Base-by-base conservation (phyloP, 345 rosid genomes). In the Hibiscus mutabilis region DNA sequence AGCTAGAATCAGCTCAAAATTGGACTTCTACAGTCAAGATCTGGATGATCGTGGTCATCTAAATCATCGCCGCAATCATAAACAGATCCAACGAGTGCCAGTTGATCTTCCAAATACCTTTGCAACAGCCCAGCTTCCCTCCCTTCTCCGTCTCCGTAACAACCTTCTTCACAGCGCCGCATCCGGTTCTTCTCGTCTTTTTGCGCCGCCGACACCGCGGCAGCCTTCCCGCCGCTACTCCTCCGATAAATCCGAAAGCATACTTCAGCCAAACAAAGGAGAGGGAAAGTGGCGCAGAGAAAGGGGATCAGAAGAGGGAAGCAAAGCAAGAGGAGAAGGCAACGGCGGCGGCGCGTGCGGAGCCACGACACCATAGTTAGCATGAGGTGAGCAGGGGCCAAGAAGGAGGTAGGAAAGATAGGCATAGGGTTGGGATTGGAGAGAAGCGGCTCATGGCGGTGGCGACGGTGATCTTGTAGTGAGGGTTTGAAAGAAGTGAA, bases 61-160 rank as follows among this genome's bases (percentile, higher is more conserved):
- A 44, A 12, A 21, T 80, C 74, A 71, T 83, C 83, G 8, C 84
- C 89, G 52, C 89, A 84, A 40, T 81, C 86, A 63, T 79, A 84
- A 40, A 82, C 77, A 25, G 88, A 81, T 76, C 79, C 83, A 24
- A 84, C 89, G 24, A 88, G 82, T 19, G 70, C 33, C 74, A 88
- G 42, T 74, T 89, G 91, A 84, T 89, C 91, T 68, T 86, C 93
- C 65, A 89, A 77, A 78, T 89, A 89, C 78, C 91, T 84, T 47
- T 84, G 84, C 58, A 86, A 84, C 71, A 89, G 63, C 55, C 85
- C 82, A 9, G 78, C 70, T 73, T 74, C 87, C 31, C 60, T 64
- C 11, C 29, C 82, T 47, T 72, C 82, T 33, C 19, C 82, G 27
- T 37, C 78, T 0, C 57, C 75, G 73, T 85, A 73, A 47, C 86